These are phyloP conservation scores for Acidiella bohemica DNA, from an alignment of 495 filamentous ascomycete species.

Conservation along the genomic window DNA sequence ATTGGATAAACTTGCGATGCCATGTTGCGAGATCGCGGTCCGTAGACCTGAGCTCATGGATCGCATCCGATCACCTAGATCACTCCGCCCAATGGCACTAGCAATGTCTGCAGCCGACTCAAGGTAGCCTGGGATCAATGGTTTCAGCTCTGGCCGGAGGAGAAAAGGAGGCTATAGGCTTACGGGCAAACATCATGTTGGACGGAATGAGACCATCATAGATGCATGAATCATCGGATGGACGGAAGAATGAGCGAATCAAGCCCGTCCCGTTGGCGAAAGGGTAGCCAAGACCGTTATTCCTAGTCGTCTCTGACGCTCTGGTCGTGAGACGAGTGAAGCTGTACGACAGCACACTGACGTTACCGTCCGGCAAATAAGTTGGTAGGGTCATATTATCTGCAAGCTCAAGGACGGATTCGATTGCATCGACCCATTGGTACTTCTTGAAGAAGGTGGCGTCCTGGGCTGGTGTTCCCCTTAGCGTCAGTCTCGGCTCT, in stretches of 20 bases:
- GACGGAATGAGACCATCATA: constrained; percentile 49
- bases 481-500: no score
- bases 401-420: constrained; percentile 41
- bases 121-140: constrained; percentile 42
- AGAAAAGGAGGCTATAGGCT: no score
- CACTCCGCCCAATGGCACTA: constrained; percentile 32
- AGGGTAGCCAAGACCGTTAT: constrained; percentile 45
- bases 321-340: constrained; percentile 45
- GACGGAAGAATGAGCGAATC: constrained; percentile 49
- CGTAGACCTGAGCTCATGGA: constrained; percentile 36
- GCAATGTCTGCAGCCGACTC: constrained; percentile 41
- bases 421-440: constrained; percentile 44
- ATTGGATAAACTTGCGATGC: constrained; percentile 32
- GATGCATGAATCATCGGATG: constrained; percentile 48
- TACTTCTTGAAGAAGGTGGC: constrained; percentile 46
- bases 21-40: constrained; percentile 39
- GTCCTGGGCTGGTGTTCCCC: constrained; percentile 44
- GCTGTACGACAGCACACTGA: constrained; percentile 40
- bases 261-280: constrained; percentile 43
- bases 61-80: constrained; percentile 39
- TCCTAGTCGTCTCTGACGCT: constrained; percentile 45
- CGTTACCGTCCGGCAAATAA: constrained; percentile 41
- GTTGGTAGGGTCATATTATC: constrained; percentile 47
- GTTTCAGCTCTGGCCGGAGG: no score
- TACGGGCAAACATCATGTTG: constrained; percentile 68